These are phyloP conservation scores for Pythium sp. DNA, from an alignment of 352 stramenopile species.

Conservation along the genomic window DNA sequence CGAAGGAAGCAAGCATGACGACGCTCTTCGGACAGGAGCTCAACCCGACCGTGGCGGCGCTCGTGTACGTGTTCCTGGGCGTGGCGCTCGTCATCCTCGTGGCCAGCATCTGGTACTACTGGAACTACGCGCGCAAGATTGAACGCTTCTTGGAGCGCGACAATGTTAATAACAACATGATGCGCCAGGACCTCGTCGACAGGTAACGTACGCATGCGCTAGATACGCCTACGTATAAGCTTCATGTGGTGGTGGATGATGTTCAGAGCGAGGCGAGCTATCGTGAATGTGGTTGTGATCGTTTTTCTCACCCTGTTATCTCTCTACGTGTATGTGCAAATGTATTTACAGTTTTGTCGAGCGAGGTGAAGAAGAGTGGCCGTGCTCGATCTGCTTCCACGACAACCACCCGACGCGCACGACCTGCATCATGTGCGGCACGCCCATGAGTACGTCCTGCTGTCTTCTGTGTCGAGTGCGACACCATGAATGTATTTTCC, in stretches of 20 bases:
- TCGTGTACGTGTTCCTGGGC: constrained; percentile 79
- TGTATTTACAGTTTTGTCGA: constrained; percentile 49
- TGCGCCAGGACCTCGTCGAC: constrained; percentile 82
- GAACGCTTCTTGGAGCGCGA: constrained; percentile 79
- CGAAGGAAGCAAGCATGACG: constrained; percentile 41
- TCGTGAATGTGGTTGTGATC: no score
- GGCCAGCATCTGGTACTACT: constrained; percentile 84
- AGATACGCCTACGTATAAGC: not conserved
- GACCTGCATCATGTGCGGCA: constrained; percentile 83
- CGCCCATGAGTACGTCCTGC: constrained; percentile 28
- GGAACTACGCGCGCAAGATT: constrained; percentile 86
- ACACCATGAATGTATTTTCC: no score
- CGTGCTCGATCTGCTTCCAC: constrained; percentile 87
- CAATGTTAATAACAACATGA: constrained; percentile 89
- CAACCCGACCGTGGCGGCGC: constrained; percentile 52
- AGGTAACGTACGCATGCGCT: constrained; percentile 20
- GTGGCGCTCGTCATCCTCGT: constrained; percentile 67
- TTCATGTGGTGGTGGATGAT: not conserved
- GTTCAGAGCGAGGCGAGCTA: not conserved
- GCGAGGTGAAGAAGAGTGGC: constrained; percentile 78
- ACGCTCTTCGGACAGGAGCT: constrained; percentile 79
- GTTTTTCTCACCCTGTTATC: not conserved
- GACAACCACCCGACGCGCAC: constrained; percentile 84
- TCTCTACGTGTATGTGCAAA: constrained; percentile 4
- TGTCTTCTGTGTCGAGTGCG: not conserved